These are phyloP conservation scores for Pestalotiopsis sp. DNA, from an alignment of 2,329 filamentous ascomycete genomes.

Conservation along the genomic window DNA sequence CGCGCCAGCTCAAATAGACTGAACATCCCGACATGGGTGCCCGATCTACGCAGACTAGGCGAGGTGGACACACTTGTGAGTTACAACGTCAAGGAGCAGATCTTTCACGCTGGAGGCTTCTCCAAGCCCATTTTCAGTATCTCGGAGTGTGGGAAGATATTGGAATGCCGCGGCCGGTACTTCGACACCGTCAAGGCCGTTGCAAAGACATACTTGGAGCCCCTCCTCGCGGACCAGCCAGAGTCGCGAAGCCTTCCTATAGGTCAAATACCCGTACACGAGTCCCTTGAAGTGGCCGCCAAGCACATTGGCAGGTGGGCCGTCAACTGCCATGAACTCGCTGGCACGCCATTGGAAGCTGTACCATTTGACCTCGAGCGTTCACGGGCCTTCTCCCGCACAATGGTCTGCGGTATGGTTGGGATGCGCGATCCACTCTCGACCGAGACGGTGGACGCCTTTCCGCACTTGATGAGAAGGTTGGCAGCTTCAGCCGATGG, in stretches of 20 bases:
- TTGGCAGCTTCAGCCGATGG: not conserved
- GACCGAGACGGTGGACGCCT: not conserved
- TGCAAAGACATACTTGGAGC: not conserved
- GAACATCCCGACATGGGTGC: constrained; percentile 1
- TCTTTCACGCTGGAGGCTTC: not conserved
- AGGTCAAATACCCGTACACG: not conserved
- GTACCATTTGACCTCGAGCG: not conserved
- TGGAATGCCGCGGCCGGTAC: not conserved
- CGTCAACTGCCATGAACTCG: not conserved
- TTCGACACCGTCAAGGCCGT: not conserved
- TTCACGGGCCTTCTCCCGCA: not conserved
- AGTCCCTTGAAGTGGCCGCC: not conserved
- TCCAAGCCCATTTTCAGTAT: not conserved
- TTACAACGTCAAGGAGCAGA: not conserved
- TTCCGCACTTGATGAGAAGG: not conserved
- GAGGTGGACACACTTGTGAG: not conserved
- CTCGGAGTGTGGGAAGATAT: not conserved
- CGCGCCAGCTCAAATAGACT: not conserved
- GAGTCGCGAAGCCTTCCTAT: not conserved
- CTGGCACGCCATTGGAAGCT: not conserved
- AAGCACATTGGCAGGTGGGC: not conserved
- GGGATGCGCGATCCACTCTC: not conserved
- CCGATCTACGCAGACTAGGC: not conserved
- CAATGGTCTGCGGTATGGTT: not conserved
- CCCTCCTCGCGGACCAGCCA: not conserved